Evolutionary conservation across 805 yeast genomes (phyloP).

Genomic region (Babjeviella inositovora): DNA sequence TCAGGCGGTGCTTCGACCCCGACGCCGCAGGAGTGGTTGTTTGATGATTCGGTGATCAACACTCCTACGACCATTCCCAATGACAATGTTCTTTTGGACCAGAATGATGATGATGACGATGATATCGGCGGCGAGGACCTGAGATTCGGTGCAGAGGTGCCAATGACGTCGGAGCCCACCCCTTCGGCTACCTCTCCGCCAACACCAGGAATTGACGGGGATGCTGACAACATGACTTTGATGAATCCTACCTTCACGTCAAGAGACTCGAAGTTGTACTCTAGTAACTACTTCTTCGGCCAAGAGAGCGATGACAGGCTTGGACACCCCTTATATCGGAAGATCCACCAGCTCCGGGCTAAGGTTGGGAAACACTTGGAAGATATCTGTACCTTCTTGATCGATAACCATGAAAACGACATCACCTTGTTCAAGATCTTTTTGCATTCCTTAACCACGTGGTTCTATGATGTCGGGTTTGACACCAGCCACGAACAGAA

Average conservation of each 20-base stretch:
- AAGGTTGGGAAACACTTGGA: slow-evolving; percentile 52
- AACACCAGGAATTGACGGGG: no score
- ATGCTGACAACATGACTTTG: slow-evolving; percentile 19
- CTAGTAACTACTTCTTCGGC: slow-evolving; percentile 52
- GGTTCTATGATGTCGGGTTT: slow-evolving; percentile 71
- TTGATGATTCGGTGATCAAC: no score
- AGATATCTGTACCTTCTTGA: slow-evolving; percentile 28
- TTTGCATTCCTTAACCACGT: slow-evolving; percentile 49
- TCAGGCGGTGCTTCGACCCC: no score
- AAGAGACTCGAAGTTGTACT: slow-evolving; percentile 45
- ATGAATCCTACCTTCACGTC: slow-evolving; percentile 39
- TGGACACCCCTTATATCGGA: slow-evolving; percentile 21
- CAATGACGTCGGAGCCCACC: no score
- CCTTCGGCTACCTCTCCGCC: no score
- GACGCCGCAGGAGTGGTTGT: no score
- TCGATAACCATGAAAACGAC: slow-evolving; percentile 39
- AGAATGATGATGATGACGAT: no score
- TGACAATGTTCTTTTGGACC: no score
- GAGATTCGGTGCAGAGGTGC: no score
- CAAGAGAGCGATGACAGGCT: slow-evolving; percentile 27
- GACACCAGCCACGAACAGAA: slow-evolving; percentile 46
- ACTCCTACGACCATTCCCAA: no score
- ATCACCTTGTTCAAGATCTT: slow-evolving; percentile 44
- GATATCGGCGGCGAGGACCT: no score
- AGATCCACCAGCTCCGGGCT: slow-evolving; percentile 45